Base-by-base conservation (phyloP, 129 eudicot species). In the Arctium minus region DNA sequence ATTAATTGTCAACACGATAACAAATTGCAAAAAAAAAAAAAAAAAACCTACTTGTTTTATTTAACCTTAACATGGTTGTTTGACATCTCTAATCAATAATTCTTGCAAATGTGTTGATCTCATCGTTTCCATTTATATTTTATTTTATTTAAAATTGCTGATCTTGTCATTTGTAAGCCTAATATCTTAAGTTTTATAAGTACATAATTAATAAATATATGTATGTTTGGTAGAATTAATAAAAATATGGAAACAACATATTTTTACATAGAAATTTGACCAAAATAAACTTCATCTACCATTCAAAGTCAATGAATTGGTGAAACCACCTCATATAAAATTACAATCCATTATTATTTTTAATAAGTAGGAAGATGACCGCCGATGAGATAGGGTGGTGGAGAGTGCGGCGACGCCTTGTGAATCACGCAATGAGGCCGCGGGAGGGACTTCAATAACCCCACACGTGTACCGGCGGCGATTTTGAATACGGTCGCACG, bases 401-500 rank as follows among this genome's bases (percentile, higher is more conserved):
- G 68, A 60, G 60, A 10, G 15, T 46, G 56, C 3, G 15, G 56
- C 15, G 56, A 1, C 15, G 29, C 67, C 67, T 56, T 56, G 65
- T 53, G 65, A 53, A 53, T 50, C 62, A 50, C 62, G 62, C n/a
- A 50, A 50, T 4, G 7, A 13, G 62, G 65, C 65, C 22, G 68
- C 62, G 62, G 18, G 18, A 50, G 62, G 18, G 18, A 50, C 62
- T 50, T 50, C 6, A 11, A 13, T 60, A 60, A 60, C 68, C 17
- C 22, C 29, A 44, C 78, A 48, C 79, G 42, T 42, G 79, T 46
- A 76, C 39, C 42, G 40, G 70, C 69, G 80, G 80, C 46, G 32
- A 31, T 8, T 30, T 42, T 76, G 42, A 76, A 50, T 76, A 48
- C 17, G 22, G 4, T 50, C 69, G 50, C 79, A 12, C 38, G 79